Base-by-base conservation (phyloP, 2,329 filamentous ascomycete genomes). In the Aaosphaeria pasadenensis region DNA sequence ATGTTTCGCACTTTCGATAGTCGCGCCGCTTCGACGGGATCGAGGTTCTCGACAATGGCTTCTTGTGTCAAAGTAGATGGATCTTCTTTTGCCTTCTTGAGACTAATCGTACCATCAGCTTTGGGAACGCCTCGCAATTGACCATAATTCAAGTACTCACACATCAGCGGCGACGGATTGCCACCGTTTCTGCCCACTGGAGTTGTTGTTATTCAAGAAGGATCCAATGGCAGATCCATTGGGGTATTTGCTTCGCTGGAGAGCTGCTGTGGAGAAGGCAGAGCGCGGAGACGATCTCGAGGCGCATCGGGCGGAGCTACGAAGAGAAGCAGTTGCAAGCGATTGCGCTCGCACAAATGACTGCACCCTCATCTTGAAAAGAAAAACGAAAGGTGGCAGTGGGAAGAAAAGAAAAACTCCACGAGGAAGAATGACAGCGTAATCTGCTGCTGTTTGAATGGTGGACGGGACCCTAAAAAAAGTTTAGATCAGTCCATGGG, bases 1-100 rank as follows among this genome's bases (percentile, higher is more conserved):
- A 99, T 99, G 71, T 99, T 99, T 56, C 94, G 85, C 50, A 97
- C 88, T 74, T 82, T 84, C 45, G 87, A 83, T 55, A 99, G 74
- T 53, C 92, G 84, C 53, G 84, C 80, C 49, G 83, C 85, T 74
- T 99, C 94, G 51, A 85, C 82, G 31, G 89, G 84, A 59, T 85
- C 83, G 71, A 96, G 86, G 66, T 91, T 91, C 58, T 88, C 84
- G 45, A 91, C 86, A 54, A 95, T 86, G 13, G 79, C 78, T 48
- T 84, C 77, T 66, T 85, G 82, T 2, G 81, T 77, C 44, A 87
- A 72, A 40, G 72, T 69, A 39, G 77, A 75, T 6, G 83, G 82
- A 56, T 82, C 77, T 44, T 77, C 74, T 39, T 77, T 74, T 11
- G 82, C 83, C 57, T 83, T 74, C 62, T 84, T 81, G 40, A 71